Evolutionary conservation across 208 protist species (phyloP), one percentile per base, ranked within the genome.

Genomic region (Trypanosoma scelopori): DNA sequence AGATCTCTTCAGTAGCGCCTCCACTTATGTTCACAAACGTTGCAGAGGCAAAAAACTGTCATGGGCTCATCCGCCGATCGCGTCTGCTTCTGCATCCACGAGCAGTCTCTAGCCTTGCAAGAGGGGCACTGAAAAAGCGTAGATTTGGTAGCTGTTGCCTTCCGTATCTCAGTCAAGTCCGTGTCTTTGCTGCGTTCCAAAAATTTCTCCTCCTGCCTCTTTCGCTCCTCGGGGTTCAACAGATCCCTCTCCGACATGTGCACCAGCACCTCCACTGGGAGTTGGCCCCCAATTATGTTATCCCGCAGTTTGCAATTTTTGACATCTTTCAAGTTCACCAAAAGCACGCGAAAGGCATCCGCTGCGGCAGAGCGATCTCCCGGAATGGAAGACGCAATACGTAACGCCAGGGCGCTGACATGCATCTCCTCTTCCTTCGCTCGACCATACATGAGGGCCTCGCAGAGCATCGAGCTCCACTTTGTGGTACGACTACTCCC

Each of bases 11-110:
- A 92, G 47, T 84, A 90, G 23, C 77, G 65, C 25, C 76, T 81
- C 87, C 87, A 96, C 48, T 78, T 76, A 25, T 83, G 76, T 6
- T 82, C 82, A 72, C 98, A 99, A 51, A 87, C 71, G 58, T 92
- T 89, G 75, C 98, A 99, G 22, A 79, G 79, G 62, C 97, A 98
- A 68, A 99, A 99, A 1, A 93, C 89, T 15, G 98, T 99, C 92
- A 98, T 98, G 16, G 98, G 98, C 78, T 99, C 98, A 92, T 99
- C 98, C 1, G 86, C 97, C 5, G 93, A 98, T 53, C 98, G 91
- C 12, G 94, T 99, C 76, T 99, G 98, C 78, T 97, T 84, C 72
- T 99, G 90, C 50, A 80, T 83, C 84, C 89, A 99, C 49, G 85
- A 93, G 35, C 95, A 98, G 49, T 91, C 74, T 11, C 74, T 66